Base-by-base conservation (phyloP, 208 protist genomes). In the Trypanosoma boissoni region DNA sequence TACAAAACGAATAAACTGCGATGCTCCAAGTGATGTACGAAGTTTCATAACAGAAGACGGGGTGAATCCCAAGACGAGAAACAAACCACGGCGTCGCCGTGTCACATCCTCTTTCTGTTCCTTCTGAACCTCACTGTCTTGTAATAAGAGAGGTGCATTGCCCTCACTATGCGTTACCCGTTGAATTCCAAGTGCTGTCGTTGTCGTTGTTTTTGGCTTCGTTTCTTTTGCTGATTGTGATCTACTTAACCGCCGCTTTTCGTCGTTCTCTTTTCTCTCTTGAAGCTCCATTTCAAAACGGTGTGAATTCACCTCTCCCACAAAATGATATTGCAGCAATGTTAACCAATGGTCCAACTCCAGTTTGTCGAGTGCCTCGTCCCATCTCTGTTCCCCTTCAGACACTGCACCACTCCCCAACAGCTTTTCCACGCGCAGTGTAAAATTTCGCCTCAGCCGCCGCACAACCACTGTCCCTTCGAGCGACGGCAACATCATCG, bases 271-370 rank as follows among this genome's bases (percentile, higher is more conserved):
- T 20, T 5, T 29, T 5, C 49, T n/a, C 26, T 55, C 34, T 26
- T 58, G 48, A 1, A 66, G 31, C 4, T 23, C 24, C 55, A 69
- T 42, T 27, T 57, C 9, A 3, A 64, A 42, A 48, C 64, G 55
- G 32, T 71, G 37, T 32, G 64, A 71, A 28, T 54, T 55, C 0
- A 56, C 46, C 23, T 48, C 24, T 0, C 29, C 57, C 8, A 48
- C 36, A 31, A 16, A 24, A 1, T 54, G 45, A 39, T 37, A 71
- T 18, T 56, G 48, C 5, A 71, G 24, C 7, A 71, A 21, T 20
- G 29, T n/a, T 23, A 71, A 39, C 64, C 64, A 71, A 45, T 71
- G 64, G 2, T 71, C 49, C 26, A 71, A 42, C 34, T 60, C 57
- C 23, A 71, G 51, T 3, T 26, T 5, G 44, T 63, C 44, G 18